Base-by-base conservation (phyloP, 805 yeast genomes). In the Candida insectalens region DNA sequence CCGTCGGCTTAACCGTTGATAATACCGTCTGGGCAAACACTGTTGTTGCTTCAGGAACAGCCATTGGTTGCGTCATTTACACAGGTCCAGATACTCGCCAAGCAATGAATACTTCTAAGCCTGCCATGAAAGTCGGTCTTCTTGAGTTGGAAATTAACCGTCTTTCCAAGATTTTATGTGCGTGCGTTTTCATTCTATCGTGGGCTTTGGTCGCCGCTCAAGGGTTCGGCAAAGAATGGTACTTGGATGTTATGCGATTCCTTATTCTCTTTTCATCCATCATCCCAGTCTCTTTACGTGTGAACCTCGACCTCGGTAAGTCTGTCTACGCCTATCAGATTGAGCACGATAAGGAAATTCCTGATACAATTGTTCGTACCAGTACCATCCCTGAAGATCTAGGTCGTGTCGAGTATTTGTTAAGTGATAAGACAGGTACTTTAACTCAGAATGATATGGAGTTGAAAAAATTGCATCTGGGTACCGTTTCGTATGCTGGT, bases 1-100 rank as follows among this genome's bases (percentile, higher is more conserved):
- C 77, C 2, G 62, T 69, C 16, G 83, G 92, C 4, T 61, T 92
- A 10, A 67, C 80, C 3, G 76, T 92, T 7, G 99, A 92, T 55
- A 88, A 89, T 50, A 85, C 98, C 0, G 57, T 94, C 53, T 92
- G 99, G 99, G 96, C 97, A 10, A 92, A 92, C 53, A 92, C 99
- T 0, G 96, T 94, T 1, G 64, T 94, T 12, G 97, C 98, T 0
- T 83, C 95, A 0, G 97, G 96, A 10, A 72, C 84, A 3, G 92
- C 94, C 6, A 64, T 88, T 31, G 98, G 95, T 2, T 77, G 89
- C 46, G 74, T 92, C 12, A 66, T 87, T 2, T 92, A 87, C 55
- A 89, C 97, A 0, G 99, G 99, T 15, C 57, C 61, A 23, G 96
- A 92, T 49, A 94, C 98, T 1, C 75, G 98, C 42, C 97, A 88